Conservation (phyloP, 352 stramenopile species). For the Phytophthora ramorum region DNA sequence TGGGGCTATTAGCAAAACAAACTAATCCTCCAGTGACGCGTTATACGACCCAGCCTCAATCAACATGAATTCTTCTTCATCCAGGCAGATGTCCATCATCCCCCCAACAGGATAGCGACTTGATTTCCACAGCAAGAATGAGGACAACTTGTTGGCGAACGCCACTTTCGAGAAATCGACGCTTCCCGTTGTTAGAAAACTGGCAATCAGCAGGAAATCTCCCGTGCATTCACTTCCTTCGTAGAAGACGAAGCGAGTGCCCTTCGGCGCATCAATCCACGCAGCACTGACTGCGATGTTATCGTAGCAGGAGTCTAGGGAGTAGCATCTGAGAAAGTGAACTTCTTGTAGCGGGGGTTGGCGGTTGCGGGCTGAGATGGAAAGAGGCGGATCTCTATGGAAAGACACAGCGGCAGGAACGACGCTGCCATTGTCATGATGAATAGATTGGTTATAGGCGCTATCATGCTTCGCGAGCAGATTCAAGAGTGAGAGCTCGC, state of each 20-base stretch:
- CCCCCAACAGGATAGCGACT: slow-evolving; percentile 10
- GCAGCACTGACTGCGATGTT: slow-evolving; percentile 17
- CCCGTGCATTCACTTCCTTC: slow-evolving; percentile 15
- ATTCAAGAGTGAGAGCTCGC: not conserved
- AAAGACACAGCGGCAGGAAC: not conserved
- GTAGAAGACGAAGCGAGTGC: slow-evolving; percentile 15
- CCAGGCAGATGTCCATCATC: slow-evolving; percentile 15
- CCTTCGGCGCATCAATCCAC: slow-evolving; percentile 4
- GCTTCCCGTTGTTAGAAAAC: slow-evolving; percentile 3
- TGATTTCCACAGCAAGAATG: slow-evolving; percentile 16
- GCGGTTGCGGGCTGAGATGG: slow-evolving; percentile 1
- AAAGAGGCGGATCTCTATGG: slow-evolving; percentile 18
- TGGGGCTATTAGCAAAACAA: no score
- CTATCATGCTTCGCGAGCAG: not conserved
- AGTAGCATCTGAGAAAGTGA: slow-evolving; percentile 24
- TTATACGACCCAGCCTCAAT: not conserved
- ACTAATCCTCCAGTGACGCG: no score
- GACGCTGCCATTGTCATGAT: not conserved
- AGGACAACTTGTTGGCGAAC: slow-evolving; percentile 23
- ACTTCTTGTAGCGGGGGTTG: slow-evolving; percentile 19
- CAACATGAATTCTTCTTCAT: slow-evolving; percentile 5
- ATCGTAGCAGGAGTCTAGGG: slow-evolving; percentile 23
- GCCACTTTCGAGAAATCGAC: slow-evolving; percentile 15
- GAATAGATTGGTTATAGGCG: not conserved
- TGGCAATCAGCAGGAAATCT: not conserved